These are phyloP conservation scores for Fusarium sp. DNA, from an alignment of 2,329 filamentous ascomycete species.

Conservation along the genomic window DNA sequence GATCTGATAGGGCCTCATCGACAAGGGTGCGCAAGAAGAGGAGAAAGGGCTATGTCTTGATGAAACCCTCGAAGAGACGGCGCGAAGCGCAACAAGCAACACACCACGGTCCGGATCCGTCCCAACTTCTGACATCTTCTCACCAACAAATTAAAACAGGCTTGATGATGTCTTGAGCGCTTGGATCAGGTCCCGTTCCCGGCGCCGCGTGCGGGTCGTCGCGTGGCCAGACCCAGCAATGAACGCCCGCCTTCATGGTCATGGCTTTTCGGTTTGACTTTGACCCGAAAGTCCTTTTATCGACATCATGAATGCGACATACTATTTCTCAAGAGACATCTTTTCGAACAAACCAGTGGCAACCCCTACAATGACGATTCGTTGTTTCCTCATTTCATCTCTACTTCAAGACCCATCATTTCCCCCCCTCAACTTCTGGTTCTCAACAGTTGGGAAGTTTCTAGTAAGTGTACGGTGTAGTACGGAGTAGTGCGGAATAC, in stretches of 20 bases:
- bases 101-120: conserved; percentile 31
- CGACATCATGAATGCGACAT: conserved; percentile 11
- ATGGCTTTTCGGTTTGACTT: conserved; percentile 35
- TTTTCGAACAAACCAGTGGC: conserved; percentile 15
- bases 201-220: conserved; percentile 40
- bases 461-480: no score
- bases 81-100: conserved; percentile 22
- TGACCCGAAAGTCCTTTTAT: conserved; percentile 27
- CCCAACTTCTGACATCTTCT: conserved; percentile 38
- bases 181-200: conserved; percentile 40
- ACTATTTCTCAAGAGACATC: not conserved
- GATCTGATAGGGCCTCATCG: conserved; percentile 40
- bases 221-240: conserved; percentile 41
- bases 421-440: not conserved
- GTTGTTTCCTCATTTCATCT: conserved; percentile 2
- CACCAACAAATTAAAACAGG: conserved; percentile 31
- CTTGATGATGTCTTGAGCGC: conserved; percentile 31
- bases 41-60: conserved; percentile 14
- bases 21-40: conserved; percentile 22
- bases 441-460: no score
- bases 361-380: not conserved
- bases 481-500: not conserved
- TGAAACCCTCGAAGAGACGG: conserved; percentile 21
- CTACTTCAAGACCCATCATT: not conserved
- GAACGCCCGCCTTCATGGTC: conserved; percentile 31